phyloP scores from a whole-genome alignment of 306 rosid genomes.

The Psophocarpus tetragonolobus region DNA sequence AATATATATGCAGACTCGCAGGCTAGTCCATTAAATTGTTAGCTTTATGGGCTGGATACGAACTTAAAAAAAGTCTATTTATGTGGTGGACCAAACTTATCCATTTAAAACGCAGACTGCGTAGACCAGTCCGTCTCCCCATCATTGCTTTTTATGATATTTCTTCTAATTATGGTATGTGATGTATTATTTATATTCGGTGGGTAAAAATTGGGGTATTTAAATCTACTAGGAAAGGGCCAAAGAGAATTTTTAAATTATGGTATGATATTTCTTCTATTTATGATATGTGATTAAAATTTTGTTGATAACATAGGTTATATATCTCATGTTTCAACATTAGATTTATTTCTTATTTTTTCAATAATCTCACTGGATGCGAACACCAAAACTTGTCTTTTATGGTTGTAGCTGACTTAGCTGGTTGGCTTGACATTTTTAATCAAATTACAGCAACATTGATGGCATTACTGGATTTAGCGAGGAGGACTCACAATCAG shows the following conservation, averaged over 20 bases:
- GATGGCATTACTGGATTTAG: slow-evolving; percentile 88
- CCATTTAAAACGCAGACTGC: too few relatives aligned
- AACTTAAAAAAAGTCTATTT: too few relatives aligned
- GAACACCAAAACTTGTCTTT: background rate
- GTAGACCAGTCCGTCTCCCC: too few relatives aligned
- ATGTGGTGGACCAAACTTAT: too few relatives aligned
- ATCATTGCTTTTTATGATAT: background rate
- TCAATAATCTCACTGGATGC: slow-evolving; percentile 5
- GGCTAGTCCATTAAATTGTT: too few relatives aligned
- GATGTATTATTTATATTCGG: background rate
- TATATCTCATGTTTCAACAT: background rate
- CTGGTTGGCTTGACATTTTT: slow-evolving; percentile 34
- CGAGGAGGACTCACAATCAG: slow-evolving; percentile 55
- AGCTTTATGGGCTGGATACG: too few relatives aligned
- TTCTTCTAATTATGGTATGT: background rate
- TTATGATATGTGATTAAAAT: too few relatives aligned
- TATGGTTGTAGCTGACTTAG: slow-evolving; percentile 26
- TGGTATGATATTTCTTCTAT: too few relatives aligned
- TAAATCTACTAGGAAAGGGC: background rate
- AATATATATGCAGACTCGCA: too few relatives aligned
- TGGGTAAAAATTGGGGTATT: background rate
- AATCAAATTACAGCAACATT: slow-evolving; percentile 58
- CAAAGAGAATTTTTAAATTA: background rate
- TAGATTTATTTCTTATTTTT: background rate
- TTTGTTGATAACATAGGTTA: background rate